Conservation (phyloP, 768 basidiomycete species). For the Pleurotus eryngii region DNA sequence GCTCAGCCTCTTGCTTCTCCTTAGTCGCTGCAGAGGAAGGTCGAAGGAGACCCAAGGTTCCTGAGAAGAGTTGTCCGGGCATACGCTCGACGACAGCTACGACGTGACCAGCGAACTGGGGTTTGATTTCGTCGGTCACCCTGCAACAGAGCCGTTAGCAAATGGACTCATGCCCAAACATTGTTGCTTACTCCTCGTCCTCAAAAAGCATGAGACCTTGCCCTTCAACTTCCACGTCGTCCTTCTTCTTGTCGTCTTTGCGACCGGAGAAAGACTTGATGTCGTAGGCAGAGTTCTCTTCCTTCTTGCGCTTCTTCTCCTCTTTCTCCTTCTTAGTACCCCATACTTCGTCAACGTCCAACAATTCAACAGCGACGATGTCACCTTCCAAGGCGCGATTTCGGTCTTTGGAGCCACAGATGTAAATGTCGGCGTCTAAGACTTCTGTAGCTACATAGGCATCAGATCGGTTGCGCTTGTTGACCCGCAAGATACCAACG, state of each 20-base stretch:
- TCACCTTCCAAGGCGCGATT: constrained; percentile 98
- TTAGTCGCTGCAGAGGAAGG: constrained; percentile 97
- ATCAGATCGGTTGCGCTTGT: constrained; percentile 97
- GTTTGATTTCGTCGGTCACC: constrained; percentile 97
- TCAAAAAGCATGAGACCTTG: constrained; percentile 96
- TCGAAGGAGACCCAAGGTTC: constrained; percentile 90
- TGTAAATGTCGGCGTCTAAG: constrained; percentile 97
- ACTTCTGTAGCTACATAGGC: constrained; percentile 99
- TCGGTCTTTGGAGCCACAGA: constrained; percentile 97
- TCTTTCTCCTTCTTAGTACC: constrained; percentile 99
- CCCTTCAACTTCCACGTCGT: constrained; percentile 99
- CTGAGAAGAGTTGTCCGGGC: constrained; percentile 98
- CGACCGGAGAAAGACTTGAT: constrained; percentile 67
- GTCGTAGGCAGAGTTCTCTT: constrained; percentile 96
- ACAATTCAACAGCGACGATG: constrained; percentile 94
- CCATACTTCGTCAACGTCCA: constrained; percentile 98
- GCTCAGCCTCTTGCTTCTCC: constrained; percentile 97
- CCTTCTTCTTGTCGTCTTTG: constrained; percentile 99
- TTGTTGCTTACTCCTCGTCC: constrained; percentile 79
- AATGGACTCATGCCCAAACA: no score
- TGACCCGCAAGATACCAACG: constrained; percentile 94
- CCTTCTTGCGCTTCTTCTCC: constrained; percentile 99
- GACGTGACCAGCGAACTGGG: constrained; percentile 97
- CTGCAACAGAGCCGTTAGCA: constrained; percentile 30
- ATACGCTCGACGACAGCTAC: constrained; percentile 99